Percentiles rank a stretch among this genome's conserved stretches.
Evolutionary conservation across 768 basidiomycete genomes (phyloP).

Genomic region (Gelatoporia subvermispora): DNA sequence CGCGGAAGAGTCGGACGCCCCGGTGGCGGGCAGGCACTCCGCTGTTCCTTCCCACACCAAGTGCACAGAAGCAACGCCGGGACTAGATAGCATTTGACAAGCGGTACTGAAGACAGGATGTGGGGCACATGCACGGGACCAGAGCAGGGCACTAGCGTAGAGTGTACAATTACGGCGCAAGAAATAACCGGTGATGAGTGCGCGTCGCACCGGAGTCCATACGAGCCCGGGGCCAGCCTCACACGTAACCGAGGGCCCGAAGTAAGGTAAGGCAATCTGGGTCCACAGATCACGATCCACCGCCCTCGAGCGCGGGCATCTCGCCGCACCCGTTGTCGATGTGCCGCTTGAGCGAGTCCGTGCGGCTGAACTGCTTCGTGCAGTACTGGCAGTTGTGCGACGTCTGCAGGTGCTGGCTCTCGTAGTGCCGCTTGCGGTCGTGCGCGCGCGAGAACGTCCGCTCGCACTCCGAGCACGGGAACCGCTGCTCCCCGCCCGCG

Average conservation of each 20-base stretch:
- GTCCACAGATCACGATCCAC: neutral
- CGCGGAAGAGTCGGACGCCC: too few species aligned
- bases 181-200: neutral
- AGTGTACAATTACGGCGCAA: constrained; percentile 1
- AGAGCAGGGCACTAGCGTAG: constrained; percentile 1
- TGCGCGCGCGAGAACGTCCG: constrained; percentile 78
- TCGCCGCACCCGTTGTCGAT: constrained; percentile 78
- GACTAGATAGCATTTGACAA: too few species aligned
- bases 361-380: constrained; percentile 74
- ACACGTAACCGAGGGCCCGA: constrained; percentile 3
- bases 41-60: too few species aligned
- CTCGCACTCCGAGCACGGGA: constrained; percentile 68
- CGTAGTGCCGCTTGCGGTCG: constrained; percentile 77
- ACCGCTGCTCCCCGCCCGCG: constrained; percentile 58
- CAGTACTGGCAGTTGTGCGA: constrained; percentile 70
- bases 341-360: constrained; percentile 78
- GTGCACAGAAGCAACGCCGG: too few species aligned
- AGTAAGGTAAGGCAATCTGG: constrained; percentile 6
- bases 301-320: constrained; percentile 35
- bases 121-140: constrained; percentile 4
- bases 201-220: constrained; percentile 3
- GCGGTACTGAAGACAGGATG: neutral
- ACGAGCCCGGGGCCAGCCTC: neutral
- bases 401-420: constrained; percentile 65
- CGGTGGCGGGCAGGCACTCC: too few species aligned